Base-by-base conservation (phyloP, 768 basidiomycete genomes). In the Lactarius deliciosus region DNA sequence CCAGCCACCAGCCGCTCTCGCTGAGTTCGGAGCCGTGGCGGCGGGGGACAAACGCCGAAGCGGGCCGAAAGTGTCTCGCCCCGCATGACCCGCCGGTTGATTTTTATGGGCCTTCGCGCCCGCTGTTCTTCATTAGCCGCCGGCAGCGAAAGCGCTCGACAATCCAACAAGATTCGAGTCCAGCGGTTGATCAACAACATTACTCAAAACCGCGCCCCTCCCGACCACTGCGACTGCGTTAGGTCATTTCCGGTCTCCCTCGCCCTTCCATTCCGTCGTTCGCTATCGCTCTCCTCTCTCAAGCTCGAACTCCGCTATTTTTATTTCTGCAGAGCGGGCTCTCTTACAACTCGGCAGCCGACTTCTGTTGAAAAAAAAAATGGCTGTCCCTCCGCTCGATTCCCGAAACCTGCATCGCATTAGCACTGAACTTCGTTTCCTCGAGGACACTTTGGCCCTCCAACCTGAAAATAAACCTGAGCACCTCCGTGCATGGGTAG, bases 151-250 rank as follows among this genome's bases (percentile, higher is more conserved):
- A 64, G 62, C 62, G 66, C 66, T 64, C 62, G 55, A 68, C 66
- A 63, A 34, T 64, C 57, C 66, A 63, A 64, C 66, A 63, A 67
- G 61, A 64, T 68, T 64, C 66, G 58, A 68, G 66, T 64, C 25
- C 66, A 68, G 66, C 66, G 62, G 57, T 59, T 60, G 66, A 68
- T 68, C 61, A 66, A 66, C 61, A 66, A 58, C 61, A 63, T 66
- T 63, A 41, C 61, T 54, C 61, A 58, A 66, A 65, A 56, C 53
- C 60, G 50, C 65, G 45, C 60, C 57, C 45, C 61, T 57, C 45
- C n/a, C 32, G 11, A 32, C 47, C 47, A 40, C 55, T 43, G 38
- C 16, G 61, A 50, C 61, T 50, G 47, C 36, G 47, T 66, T 63
- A 58, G 40, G 32, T 47, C 41, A 25, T 57, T 61, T 57, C 56